phyloP scores from a whole-genome alignment of 768 basidiomycete species.

The Tephrocybe rancida region DNA sequence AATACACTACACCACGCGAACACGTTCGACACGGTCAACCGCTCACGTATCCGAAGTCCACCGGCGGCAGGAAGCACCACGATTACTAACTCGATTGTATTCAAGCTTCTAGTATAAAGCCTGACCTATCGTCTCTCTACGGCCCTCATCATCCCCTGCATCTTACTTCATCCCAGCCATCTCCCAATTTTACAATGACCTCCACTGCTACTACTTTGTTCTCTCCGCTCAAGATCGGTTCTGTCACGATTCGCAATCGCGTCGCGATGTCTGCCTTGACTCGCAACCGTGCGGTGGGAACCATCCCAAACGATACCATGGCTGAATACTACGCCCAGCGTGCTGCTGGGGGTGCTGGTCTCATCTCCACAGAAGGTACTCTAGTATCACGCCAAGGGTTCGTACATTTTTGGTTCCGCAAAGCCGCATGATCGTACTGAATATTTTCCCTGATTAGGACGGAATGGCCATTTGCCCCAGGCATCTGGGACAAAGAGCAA shows the following conservation, averaged over 20 bases:
- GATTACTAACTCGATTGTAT: too few relatives aligned
- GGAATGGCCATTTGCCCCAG: constrained; percentile 46
- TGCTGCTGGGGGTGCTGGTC: constrained; percentile 35
- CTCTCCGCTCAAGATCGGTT: constrained; percentile 32
- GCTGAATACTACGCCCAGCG: constrained; percentile 41
- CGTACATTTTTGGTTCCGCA: background rate
- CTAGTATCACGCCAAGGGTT: constrained; percentile 46
- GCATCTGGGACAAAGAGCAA: constrained; percentile 49
- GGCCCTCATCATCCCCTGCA: background rate
- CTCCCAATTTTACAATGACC: background rate
- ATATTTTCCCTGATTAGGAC: constrained; percentile 29
- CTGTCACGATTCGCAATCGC: constrained; percentile 32
- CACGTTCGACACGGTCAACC: too few relatives aligned
- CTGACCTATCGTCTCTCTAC: too few relatives aligned
- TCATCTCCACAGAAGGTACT: constrained; percentile 39
- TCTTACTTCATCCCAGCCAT: background rate
- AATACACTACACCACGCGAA: too few relatives aligned
- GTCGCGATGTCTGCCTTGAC: constrained; percentile 38
- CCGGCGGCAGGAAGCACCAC: too few relatives aligned
- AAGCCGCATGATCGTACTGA: background rate
- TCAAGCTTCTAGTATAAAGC: too few relatives aligned
- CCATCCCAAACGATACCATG: constrained; percentile 35
- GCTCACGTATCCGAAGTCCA: too few relatives aligned
- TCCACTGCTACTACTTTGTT: constrained; percentile 20
- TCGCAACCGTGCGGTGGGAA: constrained; percentile 33